These are phyloP conservation scores for Austroboletus festivus DNA, from an alignment of 768 basidiomycete species.

Conservation along the genomic window DNA sequence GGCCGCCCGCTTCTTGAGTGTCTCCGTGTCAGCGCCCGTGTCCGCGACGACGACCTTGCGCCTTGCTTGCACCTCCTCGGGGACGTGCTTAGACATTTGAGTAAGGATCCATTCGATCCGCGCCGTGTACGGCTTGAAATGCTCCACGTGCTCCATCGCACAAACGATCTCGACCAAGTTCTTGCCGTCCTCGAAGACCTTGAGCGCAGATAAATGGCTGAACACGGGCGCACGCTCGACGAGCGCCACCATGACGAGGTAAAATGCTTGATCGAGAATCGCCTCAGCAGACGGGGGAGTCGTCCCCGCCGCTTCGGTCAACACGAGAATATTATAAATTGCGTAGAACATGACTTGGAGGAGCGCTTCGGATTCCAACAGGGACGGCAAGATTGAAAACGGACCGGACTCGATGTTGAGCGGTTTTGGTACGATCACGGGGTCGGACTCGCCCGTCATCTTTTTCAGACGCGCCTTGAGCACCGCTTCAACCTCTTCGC, in stretches of 20 bases:
- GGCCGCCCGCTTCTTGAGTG: conserved; percentile 78
- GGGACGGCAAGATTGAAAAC: conserved; percentile 59
- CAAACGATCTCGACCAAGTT: conserved; percentile 73
- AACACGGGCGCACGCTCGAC: conserved; percentile 68
- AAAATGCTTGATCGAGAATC: conserved; percentile 83
- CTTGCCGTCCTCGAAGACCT: conserved; percentile 55
- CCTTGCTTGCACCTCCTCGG: conserved; percentile 51
- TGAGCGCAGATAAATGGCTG: conserved; percentile 51
- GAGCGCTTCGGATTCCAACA: conserved; percentile 68
- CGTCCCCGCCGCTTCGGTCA: conserved; percentile 56
- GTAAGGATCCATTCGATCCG: conserved; percentile 76
- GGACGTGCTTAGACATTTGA: conserved; percentile 52
- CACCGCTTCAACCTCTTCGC: conserved; percentile 84
- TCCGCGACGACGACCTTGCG: conserved; percentile 40
- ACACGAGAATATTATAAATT: conserved; percentile 66
- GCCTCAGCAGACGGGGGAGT: conserved; percentile 81
- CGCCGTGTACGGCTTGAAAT: conserved; percentile 67
- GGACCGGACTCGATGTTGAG: conserved; percentile 65
- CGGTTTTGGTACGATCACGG: conserved; percentile 72
- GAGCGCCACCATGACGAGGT: conserved; percentile 81
- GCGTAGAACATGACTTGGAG: conserved; percentile 83
- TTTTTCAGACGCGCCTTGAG: conserved; percentile 67
- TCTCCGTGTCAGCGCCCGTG: conserved; percentile 50
- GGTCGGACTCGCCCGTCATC: conserved; percentile 55
- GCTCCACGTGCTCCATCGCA: conserved; percentile 71